phyloP scores from a whole-genome alignment of 192 early-diverging fungal genomes.

The Coemansia sp. region DNA sequence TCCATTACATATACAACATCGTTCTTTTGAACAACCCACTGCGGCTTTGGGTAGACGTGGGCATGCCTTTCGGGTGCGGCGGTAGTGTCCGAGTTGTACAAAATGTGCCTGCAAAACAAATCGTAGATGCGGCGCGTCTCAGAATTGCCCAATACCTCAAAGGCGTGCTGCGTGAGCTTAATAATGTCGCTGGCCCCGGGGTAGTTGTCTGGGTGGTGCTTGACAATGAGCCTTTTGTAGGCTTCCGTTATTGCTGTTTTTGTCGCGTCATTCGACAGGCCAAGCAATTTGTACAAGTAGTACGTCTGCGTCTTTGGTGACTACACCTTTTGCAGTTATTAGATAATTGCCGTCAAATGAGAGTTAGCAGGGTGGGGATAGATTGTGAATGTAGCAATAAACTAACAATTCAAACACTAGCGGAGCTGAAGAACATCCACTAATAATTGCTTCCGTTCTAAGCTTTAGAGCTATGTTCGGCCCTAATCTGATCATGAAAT shows the following conservation, averaged over 20 bases:
- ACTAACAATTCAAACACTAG: no score
- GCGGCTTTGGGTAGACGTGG: slow-evolving; percentile 28
- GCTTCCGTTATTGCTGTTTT: slow-evolving; percentile 22
- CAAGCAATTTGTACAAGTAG: slow-evolving; percentile 34
- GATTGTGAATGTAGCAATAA: no score
- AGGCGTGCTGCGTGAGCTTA: slow-evolving; percentile 30
- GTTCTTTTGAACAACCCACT: slow-evolving; percentile 36
- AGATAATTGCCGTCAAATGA: background rate
- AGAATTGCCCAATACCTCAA: slow-evolving; percentile 21
- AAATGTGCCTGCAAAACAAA: slow-evolving; percentile 26
- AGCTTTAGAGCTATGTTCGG: no score
- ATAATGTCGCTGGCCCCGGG: slow-evolving; percentile 33
- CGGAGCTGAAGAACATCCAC: no score
- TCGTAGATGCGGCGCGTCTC: slow-evolving; percentile 31
- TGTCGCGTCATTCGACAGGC: slow-evolving; percentile 17
- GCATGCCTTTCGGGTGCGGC: background rate
- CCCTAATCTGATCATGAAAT: no score
- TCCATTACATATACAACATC: slow-evolving; percentile 34
- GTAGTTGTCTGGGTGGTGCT: slow-evolving; percentile 38
- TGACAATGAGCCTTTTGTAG: slow-evolving; percentile 26
- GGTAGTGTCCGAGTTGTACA: slow-evolving; percentile 8
- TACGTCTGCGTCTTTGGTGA: slow-evolving; percentile 6
- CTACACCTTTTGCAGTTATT: background rate
- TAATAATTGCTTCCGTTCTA: no score
- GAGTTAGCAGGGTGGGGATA: no score